Evolutionary conservation across 139 green algal species (phyloP).

Genomic region (Microglena sp.): DNA sequence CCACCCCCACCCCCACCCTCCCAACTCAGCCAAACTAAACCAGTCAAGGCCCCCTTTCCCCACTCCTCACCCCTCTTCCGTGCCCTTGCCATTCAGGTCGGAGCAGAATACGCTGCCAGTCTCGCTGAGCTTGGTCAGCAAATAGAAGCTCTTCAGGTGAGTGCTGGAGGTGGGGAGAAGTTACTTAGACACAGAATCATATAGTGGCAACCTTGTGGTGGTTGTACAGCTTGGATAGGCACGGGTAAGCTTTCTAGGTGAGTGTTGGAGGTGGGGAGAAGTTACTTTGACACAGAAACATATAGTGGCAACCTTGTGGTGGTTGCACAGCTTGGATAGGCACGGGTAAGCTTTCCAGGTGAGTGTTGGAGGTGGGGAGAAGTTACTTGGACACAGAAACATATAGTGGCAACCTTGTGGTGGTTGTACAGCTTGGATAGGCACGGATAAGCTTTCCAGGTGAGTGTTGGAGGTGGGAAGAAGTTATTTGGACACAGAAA

Average conservation of each 20-base stretch:
- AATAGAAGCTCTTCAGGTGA: constrained; percentile 48
- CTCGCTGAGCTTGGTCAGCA: constrained; percentile 53
- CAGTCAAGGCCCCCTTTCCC: too few relatives aligned
- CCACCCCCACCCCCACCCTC: too few relatives aligned
- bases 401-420: constrained; percentile 12
- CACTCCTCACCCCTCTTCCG: too few relatives aligned
- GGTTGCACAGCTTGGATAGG: constrained; percentile 31
- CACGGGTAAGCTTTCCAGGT: constrained; percentile 51
- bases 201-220: constrained; percentile 12
- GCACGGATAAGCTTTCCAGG: constrained; percentile 49
- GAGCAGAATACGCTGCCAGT: constrained; percentile 51
- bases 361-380: too few relatives aligned
- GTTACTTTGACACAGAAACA: constrained; percentile 18
- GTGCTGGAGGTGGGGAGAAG: too few relatives aligned
- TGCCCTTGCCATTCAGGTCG: constrained; percentile 46
- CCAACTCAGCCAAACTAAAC: too few relatives aligned
- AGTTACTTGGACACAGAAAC: constrained; percentile 18
- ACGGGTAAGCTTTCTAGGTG: constrained; percentile 49
- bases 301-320: constrained; percentile 11
- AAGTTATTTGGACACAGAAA: too few relatives aligned
- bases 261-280: too few relatives aligned
- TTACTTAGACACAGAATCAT: constrained; percentile 16
- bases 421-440: constrained; percentile 31
- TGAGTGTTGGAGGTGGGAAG: too few relatives aligned
- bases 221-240: constrained; percentile 33